Percentiles rank a stretch among this genome's conserved stretches.
These are phyloP conservation scores for Chaetomium fimeti DNA, from an alignment of 495 filamentous ascomycete genomes.

Conservation along the genomic window DNA sequence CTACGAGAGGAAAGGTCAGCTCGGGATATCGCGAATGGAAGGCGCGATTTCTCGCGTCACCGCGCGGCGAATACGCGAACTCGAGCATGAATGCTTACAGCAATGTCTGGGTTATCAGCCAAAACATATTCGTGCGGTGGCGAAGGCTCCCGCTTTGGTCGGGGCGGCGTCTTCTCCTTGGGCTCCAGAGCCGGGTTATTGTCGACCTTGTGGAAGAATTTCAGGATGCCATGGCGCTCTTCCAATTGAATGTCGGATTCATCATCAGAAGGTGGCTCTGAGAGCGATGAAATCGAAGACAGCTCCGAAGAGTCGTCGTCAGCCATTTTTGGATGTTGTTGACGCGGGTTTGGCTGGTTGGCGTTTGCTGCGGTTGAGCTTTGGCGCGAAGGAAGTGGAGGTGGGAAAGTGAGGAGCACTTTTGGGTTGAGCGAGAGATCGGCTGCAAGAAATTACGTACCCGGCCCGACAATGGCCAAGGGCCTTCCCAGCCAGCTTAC, in stretches of 20 bases:
- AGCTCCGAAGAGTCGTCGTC: slow-evolving; percentile 56
- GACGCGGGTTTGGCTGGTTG: slow-evolving; percentile 19
- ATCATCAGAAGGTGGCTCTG: slow-evolving; percentile 53
- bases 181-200: slow-evolving; percentile 39
- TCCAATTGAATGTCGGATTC: slow-evolving; percentile 51
- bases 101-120: slow-evolving; percentile 83
- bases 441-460: slow-evolving; percentile 42
- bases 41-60: slow-evolving; percentile 46
- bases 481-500: slow-evolving; percentile 30
- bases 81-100: slow-evolving; percentile 59
- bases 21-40: slow-evolving; percentile 37
- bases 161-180: slow-evolving; percentile 59
- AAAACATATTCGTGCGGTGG: slow-evolving; percentile 86
- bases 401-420: slow-evolving; percentile 28
- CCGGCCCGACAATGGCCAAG: slow-evolving; percentile 29
- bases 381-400: slow-evolving; percentile 25
- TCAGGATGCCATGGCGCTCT: slow-evolving; percentile 53
- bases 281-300: slow-evolving; percentile 55
- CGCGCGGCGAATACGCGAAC: slow-evolving; percentile 32
- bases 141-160: slow-evolving; percentile 73
- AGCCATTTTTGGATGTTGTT: slow-evolving; percentile 40
- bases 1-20: slow-evolving; percentile 48
- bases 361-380: slow-evolving; percentile 17
- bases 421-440: slow-evolving; percentile 27
- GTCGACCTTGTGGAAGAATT: slow-evolving; percentile 57